Percentiles rank a stretch among this genome's conserved stretches.
Evolutionary conservation across 2,329 filamentous ascomycete genomes (phyloP).

Genomic region (Phaeoacremonium minimum): DNA sequence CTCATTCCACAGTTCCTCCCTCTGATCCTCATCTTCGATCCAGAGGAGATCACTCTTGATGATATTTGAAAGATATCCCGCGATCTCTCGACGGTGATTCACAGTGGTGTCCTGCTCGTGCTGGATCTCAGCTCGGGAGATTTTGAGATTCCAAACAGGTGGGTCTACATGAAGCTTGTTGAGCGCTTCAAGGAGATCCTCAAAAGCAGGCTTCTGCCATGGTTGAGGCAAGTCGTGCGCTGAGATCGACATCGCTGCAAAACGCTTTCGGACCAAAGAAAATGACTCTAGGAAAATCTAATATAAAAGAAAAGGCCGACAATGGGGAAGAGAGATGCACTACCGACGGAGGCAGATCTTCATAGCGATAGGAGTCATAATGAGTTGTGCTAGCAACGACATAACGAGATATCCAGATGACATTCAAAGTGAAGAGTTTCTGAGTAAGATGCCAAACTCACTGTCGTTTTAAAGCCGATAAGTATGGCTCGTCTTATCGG

Average conservation of each 20-base stretch:
- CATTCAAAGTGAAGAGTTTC: no score
- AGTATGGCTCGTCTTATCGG: not conserved
- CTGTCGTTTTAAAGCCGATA: no score
- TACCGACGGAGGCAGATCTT: constrained; percentile 5
- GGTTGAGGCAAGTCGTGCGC: constrained; percentile 72
- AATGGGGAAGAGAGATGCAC: no score
- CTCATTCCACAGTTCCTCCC: constrained; percentile 70
- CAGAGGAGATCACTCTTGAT: constrained; percentile 64
- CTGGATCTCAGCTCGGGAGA: constrained; percentile 33
- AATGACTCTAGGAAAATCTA: no score
- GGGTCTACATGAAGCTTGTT: constrained; percentile 62
- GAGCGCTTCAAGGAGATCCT: constrained; percentile 62
- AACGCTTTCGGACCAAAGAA: no score
- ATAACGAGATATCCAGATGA: no score
- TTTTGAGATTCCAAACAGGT: constrained; percentile 58
- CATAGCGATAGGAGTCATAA: constrained; percentile 3
- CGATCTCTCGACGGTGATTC: constrained; percentile 45
- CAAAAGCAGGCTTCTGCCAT: constrained; percentile 68
- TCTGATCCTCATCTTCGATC: constrained; percentile 62
- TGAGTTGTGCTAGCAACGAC: constrained; percentile 2
- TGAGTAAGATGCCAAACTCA: no score
- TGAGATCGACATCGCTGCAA: constrained; percentile 22
- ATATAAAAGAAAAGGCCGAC: no score
- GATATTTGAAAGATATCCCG: constrained; percentile 65
- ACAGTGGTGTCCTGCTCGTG: constrained; percentile 35